These are phyloP conservation scores for Anthoceros angustus DNA, from an alignment of 225 moss, liverwort and hornwort species.

Conservation along the genomic window DNA sequence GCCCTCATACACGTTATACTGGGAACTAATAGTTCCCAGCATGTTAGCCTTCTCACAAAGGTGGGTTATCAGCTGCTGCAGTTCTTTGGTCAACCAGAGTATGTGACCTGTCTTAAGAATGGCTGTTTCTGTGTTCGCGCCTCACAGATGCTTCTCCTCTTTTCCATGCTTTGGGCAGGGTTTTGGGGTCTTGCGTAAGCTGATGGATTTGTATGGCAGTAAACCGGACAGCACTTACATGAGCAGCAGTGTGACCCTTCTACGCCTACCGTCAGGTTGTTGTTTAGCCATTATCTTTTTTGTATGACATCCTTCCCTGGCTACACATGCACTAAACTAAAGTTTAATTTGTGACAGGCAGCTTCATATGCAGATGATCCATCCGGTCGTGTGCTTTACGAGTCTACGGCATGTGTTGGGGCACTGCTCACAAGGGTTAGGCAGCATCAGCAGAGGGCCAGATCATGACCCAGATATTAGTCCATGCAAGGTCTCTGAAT, in stretches of 20 bases:
- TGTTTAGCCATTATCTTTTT: slow-evolving; percentile 1
- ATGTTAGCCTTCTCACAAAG: slow-evolving; percentile 89
- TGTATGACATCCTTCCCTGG: neutral
- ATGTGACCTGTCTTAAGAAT: neutral
- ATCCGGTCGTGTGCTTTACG: slow-evolving; percentile 85
- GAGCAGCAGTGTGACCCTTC: slow-evolving; percentile 82
- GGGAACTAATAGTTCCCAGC: slow-evolving; percentile 61
- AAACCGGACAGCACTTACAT: slow-evolving; percentile 76
- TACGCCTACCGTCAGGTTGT: slow-evolving; percentile 91
- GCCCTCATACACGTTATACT: slow-evolving; percentile 72
- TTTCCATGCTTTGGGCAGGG: slow-evolving; percentile 27
- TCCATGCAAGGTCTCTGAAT: slow-evolving; percentile 76
- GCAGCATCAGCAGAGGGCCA: slow-evolving; percentile 81
- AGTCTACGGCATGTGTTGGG: slow-evolving; percentile 93
- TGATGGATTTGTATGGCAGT: slow-evolving; percentile 81
- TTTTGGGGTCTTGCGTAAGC: slow-evolving; percentile 78
- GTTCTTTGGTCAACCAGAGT: no score
- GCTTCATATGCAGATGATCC: slow-evolving; percentile 84
- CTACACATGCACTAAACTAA: neutral
- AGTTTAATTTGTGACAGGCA: slow-evolving; percentile 47
- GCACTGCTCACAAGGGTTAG: slow-evolving; percentile 81
- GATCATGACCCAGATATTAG: slow-evolving; percentile 82
- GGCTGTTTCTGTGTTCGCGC: neutral
- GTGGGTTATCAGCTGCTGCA: slow-evolving; percentile 17
- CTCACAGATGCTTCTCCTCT: neutral